Percentiles rank a stretch among this genome's conserved stretches.
phyloP scores from a whole-genome alignment of 805 yeast genomes.

The Martiniozyma abietophila region DNA sequence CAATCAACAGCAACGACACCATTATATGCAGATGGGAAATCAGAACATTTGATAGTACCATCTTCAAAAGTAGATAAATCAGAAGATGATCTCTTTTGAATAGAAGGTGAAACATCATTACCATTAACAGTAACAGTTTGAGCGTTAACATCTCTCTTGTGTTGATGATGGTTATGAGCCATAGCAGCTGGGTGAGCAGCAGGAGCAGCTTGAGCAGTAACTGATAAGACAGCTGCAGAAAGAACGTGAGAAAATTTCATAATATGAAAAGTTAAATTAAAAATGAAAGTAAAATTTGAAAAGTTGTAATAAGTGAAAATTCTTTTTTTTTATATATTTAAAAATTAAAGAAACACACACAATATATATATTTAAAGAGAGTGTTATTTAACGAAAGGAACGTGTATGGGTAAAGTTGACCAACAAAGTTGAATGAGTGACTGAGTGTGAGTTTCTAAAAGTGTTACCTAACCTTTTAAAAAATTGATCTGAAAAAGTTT shows the following conservation, averaged over 20 bases:
- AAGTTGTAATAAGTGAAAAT: background rate
- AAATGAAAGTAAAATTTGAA: background rate
- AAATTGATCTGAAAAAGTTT: no score
- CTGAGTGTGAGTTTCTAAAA: no score
- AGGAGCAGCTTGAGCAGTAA: constrained; percentile 24
- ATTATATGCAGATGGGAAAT: constrained; percentile 59
- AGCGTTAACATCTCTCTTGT: constrained; percentile 38
- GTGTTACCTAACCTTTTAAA: no score
- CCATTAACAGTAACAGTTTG: constrained; percentile 31
- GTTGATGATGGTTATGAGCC: constrained; percentile 35
- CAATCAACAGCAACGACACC: constrained; percentile 58
- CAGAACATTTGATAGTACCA: constrained; percentile 59
- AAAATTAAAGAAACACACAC: no score
- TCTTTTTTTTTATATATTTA: no score
- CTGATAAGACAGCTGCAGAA: constrained; percentile 20
- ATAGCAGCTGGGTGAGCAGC: constrained; percentile 26
- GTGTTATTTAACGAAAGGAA: no score
- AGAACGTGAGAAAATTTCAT: constrained; percentile 7
- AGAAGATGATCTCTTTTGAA: constrained; percentile 25
- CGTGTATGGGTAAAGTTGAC: no score
- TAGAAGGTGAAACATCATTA: constrained; percentile 14
- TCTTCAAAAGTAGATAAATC: constrained; percentile 50
- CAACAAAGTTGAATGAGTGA: no score
- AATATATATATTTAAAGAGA: no score
- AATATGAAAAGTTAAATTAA: constrained; percentile 3